Conservation (phyloP, 2,329 filamentous ascomycete genomes). For the Stromatinia cepivora region DNA sequence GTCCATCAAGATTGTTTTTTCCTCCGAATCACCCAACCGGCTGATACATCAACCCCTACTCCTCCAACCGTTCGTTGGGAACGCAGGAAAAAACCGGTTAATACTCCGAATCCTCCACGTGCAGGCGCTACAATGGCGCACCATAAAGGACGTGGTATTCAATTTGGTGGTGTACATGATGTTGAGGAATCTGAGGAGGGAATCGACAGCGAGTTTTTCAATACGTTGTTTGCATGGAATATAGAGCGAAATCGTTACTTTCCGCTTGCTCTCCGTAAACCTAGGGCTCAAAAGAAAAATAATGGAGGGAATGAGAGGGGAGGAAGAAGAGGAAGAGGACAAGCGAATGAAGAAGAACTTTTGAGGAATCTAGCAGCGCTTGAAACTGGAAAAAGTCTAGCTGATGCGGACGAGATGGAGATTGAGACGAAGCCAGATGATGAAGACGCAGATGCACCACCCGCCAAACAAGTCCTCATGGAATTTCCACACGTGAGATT, state of each 20-base stretch:
- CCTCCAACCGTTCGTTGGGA: slow-evolving; percentile 85
- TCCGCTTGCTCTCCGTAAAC: slow-evolving; percentile 73
- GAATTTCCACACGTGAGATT: slow-evolving; percentile 90
- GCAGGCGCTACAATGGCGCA: slow-evolving; percentile 92
- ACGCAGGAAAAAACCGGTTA: slow-evolving; percentile 86
- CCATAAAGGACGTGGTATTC: slow-evolving; percentile 88
- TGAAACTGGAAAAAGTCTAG: slow-evolving; percentile 69
- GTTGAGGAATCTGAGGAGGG: slow-evolving; percentile 89
- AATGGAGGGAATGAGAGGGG: slow-evolving; percentile 57
- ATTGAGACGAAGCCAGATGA: slow-evolving; percentile 50
- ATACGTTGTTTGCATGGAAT: slow-evolving; percentile 88
- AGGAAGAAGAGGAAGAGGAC: slow-evolving; percentile 69
- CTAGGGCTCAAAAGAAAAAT: slow-evolving; percentile 66
- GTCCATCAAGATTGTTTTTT: slow-evolving; percentile 96
- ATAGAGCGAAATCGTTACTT: slow-evolving; percentile 95
- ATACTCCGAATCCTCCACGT: slow-evolving; percentile 77
- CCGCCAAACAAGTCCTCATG: slow-evolving; percentile 65
- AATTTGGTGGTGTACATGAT: slow-evolving; percentile 94
- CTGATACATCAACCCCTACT: slow-evolving; percentile 64
- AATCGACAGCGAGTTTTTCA: slow-evolving; percentile 97
- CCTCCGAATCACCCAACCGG: slow-evolving; percentile 73
- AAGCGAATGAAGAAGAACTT: slow-evolving; percentile 89
- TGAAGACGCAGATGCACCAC: slow-evolving; percentile 51
- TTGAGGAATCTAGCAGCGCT: slow-evolving; percentile 83
- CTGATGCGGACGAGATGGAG: slow-evolving; percentile 52